Percentiles rank a stretch among this genome's conserved stretches.
Conservation (phyloP, 495 filamentous ascomycete genomes). For the Aspergillus indologenus region DNA sequence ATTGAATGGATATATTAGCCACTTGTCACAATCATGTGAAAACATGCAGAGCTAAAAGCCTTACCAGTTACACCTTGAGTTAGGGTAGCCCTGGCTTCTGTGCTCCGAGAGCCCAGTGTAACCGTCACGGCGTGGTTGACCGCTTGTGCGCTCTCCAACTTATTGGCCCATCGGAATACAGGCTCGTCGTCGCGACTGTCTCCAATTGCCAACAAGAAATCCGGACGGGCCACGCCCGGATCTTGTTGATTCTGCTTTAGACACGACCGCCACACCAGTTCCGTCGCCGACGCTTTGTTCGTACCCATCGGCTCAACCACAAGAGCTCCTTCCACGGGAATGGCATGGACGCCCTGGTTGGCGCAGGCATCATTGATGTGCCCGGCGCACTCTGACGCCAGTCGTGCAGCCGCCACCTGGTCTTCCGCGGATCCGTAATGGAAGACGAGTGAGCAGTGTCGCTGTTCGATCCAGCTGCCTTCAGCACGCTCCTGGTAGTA, state of each 20-base stretch:
- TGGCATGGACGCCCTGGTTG: conserved; percentile 75
- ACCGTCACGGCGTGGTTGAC: conserved; percentile 76
- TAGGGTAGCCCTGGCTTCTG: conserved; percentile 78
- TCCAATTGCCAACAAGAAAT: conserved; percentile 83
- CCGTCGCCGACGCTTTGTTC: conserved; percentile 80
- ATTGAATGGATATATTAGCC: conserved; percentile 1
- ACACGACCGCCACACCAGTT: conserved; percentile 60
- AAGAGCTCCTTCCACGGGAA: conserved; percentile 73
- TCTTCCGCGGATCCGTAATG: conserved; percentile 83
- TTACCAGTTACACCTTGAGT: conserved; percentile 84
- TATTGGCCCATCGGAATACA: conserved; percentile 90
- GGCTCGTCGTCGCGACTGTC: conserved; percentile 90
- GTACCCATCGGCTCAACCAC: conserved; percentile 76
- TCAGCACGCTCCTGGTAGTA: conserved; percentile 89
- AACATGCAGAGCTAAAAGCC: not conserved
- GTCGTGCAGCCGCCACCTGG: conserved; percentile 62
- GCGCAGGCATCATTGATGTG: conserved; percentile 92
- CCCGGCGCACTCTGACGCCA: conserved; percentile 81
- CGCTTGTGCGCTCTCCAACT: conserved; percentile 50
- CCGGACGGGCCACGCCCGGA: conserved; percentile 45
- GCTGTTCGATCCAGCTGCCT: conserved; percentile 80
- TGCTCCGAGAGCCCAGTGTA: conserved; percentile 78
- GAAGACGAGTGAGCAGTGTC: conserved; percentile 82
- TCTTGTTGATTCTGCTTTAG: conserved; percentile 34
- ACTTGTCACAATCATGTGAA: conserved; percentile 5